Percentiles rank a stretch among this genome's conserved stretches.
phyloP scores from a whole-genome alignment of 768 basidiomycete genomes.

The Tulasnella sp. region DNA sequence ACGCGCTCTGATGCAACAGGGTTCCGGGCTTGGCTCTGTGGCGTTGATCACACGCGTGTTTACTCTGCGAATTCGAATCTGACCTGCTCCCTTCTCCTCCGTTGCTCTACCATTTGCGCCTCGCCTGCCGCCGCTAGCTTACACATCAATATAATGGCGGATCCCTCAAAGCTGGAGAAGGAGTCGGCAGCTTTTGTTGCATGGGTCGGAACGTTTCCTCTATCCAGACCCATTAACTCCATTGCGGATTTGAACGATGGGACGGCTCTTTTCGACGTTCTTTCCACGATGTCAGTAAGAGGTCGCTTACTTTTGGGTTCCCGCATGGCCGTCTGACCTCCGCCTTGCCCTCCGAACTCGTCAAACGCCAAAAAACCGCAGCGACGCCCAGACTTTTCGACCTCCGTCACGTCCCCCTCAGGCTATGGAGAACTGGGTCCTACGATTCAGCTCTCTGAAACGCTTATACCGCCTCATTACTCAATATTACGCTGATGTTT shows the following conservation, averaged over 20 bases:
- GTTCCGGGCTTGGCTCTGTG: not conserved
- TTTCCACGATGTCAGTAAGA: slow-evolving; percentile 63
- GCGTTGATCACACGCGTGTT: slow-evolving; percentile 2
- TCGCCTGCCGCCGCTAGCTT: not conserved
- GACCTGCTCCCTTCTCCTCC: slow-evolving; percentile 5
- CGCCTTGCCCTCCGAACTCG: not conserved
- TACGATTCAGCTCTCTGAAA: slow-evolving; percentile 79
- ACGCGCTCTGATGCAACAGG: not conserved
- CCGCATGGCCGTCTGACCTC: not conserved
- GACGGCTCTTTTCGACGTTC: slow-evolving; percentile 66
- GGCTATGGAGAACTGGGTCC: slow-evolving; percentile 81
- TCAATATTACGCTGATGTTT: slow-evolving; percentile 79
- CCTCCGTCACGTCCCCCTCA: slow-evolving; percentile 58
- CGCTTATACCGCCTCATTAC: slow-evolving; percentile 83
- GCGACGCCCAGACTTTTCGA: slow-evolving; percentile 77
- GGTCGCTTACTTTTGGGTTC: too few species aligned
- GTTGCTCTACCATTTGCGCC: not conserved
- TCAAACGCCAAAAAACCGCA: slow-evolving; percentile 37
- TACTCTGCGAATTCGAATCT: slow-evolving; percentile 5
- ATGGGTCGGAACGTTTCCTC: slow-evolving; percentile 71
- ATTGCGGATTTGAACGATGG: slow-evolving; percentile 78
- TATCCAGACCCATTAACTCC: slow-evolving; percentile 58
- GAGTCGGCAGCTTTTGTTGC: slow-evolving; percentile 75
- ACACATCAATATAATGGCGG: slow-evolving; percentile 2
- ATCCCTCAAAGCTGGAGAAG: slow-evolving; percentile 10